phyloP scores from a whole-genome alignment of 2,329 filamentous ascomycete species.

The Arthroderma uncinatum region DNA sequence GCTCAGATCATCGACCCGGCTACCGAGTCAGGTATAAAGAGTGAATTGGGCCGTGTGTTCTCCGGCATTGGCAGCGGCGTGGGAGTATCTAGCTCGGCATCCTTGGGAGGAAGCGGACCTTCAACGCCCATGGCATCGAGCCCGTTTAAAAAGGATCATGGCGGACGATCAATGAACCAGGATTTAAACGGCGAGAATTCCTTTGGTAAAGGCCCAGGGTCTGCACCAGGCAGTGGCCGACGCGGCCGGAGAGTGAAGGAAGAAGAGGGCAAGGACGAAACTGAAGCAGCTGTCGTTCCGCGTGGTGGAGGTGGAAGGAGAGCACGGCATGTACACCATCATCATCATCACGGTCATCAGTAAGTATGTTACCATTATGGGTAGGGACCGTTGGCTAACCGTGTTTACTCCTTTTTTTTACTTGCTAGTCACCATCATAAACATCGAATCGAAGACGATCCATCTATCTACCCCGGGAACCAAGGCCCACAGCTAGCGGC shows the following conservation, averaged over 20 bases:
- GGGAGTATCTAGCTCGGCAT: conserved; percentile 41
- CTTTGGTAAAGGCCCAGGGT: neutral
- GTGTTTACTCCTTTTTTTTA: conserved; percentile 10
- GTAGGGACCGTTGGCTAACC: neutral
- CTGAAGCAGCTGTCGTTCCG: conserved; percentile 55
- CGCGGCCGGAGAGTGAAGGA: conserved; percentile 61
- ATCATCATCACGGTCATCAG: conserved; percentile 52
- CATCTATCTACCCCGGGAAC: conserved; percentile 14
- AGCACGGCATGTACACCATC: conserved; percentile 41
- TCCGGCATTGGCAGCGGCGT: conserved; percentile 73
- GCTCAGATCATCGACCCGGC: conserved; percentile 77
- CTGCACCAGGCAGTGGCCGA: conserved; percentile 40
- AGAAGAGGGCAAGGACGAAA: conserved; percentile 54
- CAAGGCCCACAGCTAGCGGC: conserved; percentile 16
- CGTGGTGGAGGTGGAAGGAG: conserved; percentile 56
- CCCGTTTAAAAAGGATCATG: conserved; percentile 42
- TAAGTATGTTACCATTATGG: conserved; percentile 26
- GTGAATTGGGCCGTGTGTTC: conserved; percentile 89
- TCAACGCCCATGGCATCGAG: conserved; percentile 45
- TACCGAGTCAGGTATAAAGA: conserved; percentile 82
- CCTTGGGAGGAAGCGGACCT: conserved; percentile 40
- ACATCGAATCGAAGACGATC: conserved; percentile 43
- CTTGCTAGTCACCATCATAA: conserved; percentile 43
- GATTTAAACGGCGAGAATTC: conserved; percentile 6
- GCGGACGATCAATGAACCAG: conserved; percentile 11